Evolutionary conservation across 176 grass and related monocot species (phyloP), one percentile per base, ranked within the genome.

Genomic region (Chloris gayana): DNA sequence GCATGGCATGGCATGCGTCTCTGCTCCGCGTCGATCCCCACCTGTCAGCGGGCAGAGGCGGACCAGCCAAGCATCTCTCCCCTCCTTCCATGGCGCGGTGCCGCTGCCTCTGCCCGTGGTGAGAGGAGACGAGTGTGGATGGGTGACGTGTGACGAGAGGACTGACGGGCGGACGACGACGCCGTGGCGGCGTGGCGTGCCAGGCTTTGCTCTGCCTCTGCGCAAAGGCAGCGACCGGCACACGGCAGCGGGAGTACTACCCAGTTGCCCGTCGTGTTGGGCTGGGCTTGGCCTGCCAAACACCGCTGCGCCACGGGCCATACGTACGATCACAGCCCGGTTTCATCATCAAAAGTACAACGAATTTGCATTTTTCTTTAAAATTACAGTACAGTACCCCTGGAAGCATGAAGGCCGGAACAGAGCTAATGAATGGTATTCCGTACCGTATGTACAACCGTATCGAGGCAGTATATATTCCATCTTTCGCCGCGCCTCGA

Each of bases 1-100:
- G 79, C 85, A 69, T 68, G 77, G 62, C 46, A 49, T 67, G 76
- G 47, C 47, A 50, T 67, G 69, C 39, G 5, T 71, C 63, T 82
- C 68, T 86, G 35, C 41, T 47, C 69, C 66, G 31, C 58, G 62
- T 53, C 24, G 57, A 72, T 19, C 81, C 83, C 73, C 58, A 83
- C 72, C 22, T 51, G 58, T 50, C 83, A 79, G 65, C n/a, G 45
- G 3, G 7, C 71, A 24, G 21, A 19, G 12, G 25, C 35, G 35
- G 35, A 0, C 35, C 76, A 58, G 68, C 69, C 76, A 80, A 73
- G 18, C 59, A 2, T 10, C 2, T 44, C 41, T 8, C 9, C 11
- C 9, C 7, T 10, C 41, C 12, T 12, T 12, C 41, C 41, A 44
- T 11, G 41, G 41, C 41, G 41, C 41, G 9, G 41, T 44, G 41